These are phyloP conservation scores for Nidula niveotomentosa DNA, from an alignment of 1,284 basidiomycete genomes.

Conservation along the genomic window DNA sequence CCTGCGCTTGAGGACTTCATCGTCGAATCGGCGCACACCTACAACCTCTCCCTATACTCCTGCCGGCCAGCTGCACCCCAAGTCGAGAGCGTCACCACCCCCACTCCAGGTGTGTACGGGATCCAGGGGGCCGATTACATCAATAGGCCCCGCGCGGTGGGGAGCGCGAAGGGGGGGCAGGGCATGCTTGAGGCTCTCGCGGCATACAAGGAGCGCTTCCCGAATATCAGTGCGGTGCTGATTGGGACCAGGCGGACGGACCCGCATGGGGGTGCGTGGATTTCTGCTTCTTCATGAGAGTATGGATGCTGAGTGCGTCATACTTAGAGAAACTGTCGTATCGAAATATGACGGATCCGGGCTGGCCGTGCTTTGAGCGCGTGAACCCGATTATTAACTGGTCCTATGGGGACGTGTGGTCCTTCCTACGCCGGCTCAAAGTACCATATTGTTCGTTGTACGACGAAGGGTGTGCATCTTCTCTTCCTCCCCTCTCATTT, in stretches of 20 bases:
- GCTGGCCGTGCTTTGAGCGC: slow-evolving; percentile 89
- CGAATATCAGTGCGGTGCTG: slow-evolving; percentile 77
- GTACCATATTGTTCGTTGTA: slow-evolving; percentile 91
- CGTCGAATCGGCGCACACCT: slow-evolving; percentile 57
- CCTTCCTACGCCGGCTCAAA: slow-evolving; percentile 73
- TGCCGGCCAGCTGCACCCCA: slow-evolving; percentile 43
- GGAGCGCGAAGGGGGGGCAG: slow-evolving; percentile 61
- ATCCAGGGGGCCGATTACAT: slow-evolving; percentile 17
- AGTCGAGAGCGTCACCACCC: slow-evolving; percentile 43
- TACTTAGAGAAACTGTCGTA: slow-evolving; percentile 62
- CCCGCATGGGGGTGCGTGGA: slow-evolving; percentile 84
- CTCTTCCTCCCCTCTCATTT: background rate
- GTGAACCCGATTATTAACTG: slow-evolving; percentile 97
- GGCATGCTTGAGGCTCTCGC: slow-evolving; percentile 85
- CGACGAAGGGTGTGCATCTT: slow-evolving; percentile 76
- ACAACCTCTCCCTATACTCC: slow-evolving; percentile 79
- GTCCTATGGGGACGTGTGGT: slow-evolving; percentile 90
- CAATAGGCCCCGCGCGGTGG: slow-evolving; percentile 30
- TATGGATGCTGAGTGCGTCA: slow-evolving; percentile 3
- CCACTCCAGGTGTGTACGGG: slow-evolving; percentile 11
- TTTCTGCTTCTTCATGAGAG: background rate
- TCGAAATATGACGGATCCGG: slow-evolving; percentile 79
- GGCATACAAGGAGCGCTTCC: slow-evolving; percentile 68
- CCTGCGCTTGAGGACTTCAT: slow-evolving; percentile 86
- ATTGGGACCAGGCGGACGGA: slow-evolving; percentile 89